Evolutionary conservation across 176 grass and related monocot genomes (phyloP).

Genomic region (Poa pratensis): DNA sequence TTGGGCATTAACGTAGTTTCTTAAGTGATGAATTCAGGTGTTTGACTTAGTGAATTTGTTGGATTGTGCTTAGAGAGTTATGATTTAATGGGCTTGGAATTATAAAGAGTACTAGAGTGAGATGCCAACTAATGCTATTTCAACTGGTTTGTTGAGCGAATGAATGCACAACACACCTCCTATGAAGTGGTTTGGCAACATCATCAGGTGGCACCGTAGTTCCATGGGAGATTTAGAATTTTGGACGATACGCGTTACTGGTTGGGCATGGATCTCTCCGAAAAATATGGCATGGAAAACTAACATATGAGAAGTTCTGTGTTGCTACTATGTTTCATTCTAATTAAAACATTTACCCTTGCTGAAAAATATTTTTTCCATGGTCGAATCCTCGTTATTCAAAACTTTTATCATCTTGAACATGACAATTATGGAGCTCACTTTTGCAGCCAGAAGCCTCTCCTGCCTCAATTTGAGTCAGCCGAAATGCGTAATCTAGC

Average conservation of each 20-base stretch:
- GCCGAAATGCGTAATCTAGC: constrained; percentile 86
- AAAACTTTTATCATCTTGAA: not conserved
- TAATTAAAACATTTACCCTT: not conserved
- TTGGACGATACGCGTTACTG: not conserved
- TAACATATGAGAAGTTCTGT: not conserved
- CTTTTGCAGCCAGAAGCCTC: constrained; percentile 81
- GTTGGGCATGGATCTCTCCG: not conserved
- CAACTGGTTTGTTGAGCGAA: not conserved
- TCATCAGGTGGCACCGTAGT: not conserved
- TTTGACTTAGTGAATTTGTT: constrained; percentile 5
- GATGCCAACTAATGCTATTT: not conserved
- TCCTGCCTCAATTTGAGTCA: constrained; percentile 84
- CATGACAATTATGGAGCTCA: constrained; percentile 23
- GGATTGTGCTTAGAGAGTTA: constrained; percentile 13
- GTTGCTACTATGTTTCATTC: not conserved
- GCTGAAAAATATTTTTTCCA: not conserved
- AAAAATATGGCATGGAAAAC: not conserved
- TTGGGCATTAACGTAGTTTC: not conserved
- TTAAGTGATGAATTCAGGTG: not conserved
- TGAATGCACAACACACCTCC: not conserved
- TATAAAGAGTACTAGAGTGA: not conserved
- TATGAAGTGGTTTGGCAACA: not conserved
- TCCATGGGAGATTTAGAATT: not conserved
- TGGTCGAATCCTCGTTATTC: not conserved
- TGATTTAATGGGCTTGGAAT: not conserved